Conservation (phyloP, 768 basidiomycete species). For the Auriscalpium orientale region DNA sequence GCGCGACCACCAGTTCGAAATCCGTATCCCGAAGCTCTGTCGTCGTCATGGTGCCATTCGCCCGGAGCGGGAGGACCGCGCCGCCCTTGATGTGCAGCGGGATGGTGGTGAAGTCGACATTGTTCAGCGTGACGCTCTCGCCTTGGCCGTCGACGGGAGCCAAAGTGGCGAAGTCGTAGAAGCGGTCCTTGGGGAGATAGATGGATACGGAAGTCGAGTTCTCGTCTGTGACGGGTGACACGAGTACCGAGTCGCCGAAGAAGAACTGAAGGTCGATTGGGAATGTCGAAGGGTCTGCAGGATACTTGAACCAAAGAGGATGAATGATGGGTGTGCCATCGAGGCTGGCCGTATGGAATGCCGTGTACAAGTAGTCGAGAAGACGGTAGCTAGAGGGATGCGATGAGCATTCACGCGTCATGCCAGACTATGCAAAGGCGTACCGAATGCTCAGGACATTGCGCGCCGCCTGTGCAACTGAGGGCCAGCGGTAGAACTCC, state of each 20-base stretch:
- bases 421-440: slow-evolving; percentile 1
- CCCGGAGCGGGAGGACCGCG: slow-evolving; percentile 49
- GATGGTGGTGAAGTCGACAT: slow-evolving; percentile 49
- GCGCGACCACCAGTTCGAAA: slow-evolving; percentile 60
- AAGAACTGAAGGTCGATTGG: slow-evolving; percentile 62
- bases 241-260: slow-evolving; percentile 59
- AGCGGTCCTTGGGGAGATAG: slow-evolving; percentile 57
- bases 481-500: slow-evolving; percentile 62
- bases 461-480: slow-evolving; percentile 48
- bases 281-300: slow-evolving; percentile 51
- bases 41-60: slow-evolving; percentile 52
- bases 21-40: slow-evolving; percentile 41
- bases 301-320: slow-evolving; percentile 62
- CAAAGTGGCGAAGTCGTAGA: slow-evolving; percentile 56
- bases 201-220: slow-evolving; percentile 48
- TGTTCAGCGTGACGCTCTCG: slow-evolving; percentile 32
- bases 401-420: background rate
- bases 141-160: slow-evolving; percentile 42
- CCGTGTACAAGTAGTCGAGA: slow-evolving; percentile 65
- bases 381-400: slow-evolving; percentile 46
- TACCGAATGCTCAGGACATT: slow-evolving; percentile 56
- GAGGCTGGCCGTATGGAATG: slow-evolving; percentile 49
- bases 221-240: slow-evolving; percentile 60
- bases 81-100: slow-evolving; percentile 60
- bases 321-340: slow-evolving; percentile 62